These are phyloP conservation scores for Phlebiopsis gigantea DNA, from an alignment of 768 basidiomycete genomes.

Conservation along the genomic window DNA sequence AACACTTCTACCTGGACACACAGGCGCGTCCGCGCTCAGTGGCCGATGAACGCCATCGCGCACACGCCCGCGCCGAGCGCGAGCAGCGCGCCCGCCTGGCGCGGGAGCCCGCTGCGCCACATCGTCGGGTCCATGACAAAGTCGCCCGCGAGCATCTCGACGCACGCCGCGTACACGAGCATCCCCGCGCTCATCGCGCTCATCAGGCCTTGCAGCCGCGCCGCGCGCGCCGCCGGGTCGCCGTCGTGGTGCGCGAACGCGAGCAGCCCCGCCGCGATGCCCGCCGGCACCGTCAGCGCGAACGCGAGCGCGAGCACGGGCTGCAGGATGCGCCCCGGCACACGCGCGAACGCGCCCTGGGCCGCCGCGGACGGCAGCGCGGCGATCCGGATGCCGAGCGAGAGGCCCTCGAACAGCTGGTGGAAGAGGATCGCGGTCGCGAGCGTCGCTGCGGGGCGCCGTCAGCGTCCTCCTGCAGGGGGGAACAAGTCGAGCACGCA, in stretches of 20 bases:
- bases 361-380: slow-evolving; percentile 38
- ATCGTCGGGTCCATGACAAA: slow-evolving; percentile 69
- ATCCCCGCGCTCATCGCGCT: slow-evolving; percentile 79
- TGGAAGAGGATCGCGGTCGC: slow-evolving; percentile 76
- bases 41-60: slow-evolving; percentile 8
- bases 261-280: slow-evolving; percentile 54
- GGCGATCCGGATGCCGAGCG: slow-evolving; percentile 76
- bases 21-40: background rate
- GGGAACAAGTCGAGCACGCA: slow-evolving; percentile 29
- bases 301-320: slow-evolving; percentile 56
- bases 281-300: slow-evolving; percentile 68
- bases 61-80: slow-evolving; percentile 57
- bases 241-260: background rate
- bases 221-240: slow-evolving; percentile 32
- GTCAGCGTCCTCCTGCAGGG: background rate
- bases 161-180: slow-evolving; percentile 78
- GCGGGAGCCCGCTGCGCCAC: slow-evolving; percentile 32
- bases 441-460: slow-evolving; percentile 48
- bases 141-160: slow-evolving; percentile 84
- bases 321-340: slow-evolving; percentile 34
- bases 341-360: slow-evolving; percentile 24
- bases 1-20: no score
- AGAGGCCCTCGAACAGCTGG: slow-evolving; percentile 81
- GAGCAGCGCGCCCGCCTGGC: slow-evolving; percentile 51
- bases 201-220: slow-evolving; percentile 66